A percentile compares a stretch with the other conserved stretches of the same genome.
Conservation (phyloP, 1,139 yeast species). For the Debaryomycetaceae sp. region DNA sequence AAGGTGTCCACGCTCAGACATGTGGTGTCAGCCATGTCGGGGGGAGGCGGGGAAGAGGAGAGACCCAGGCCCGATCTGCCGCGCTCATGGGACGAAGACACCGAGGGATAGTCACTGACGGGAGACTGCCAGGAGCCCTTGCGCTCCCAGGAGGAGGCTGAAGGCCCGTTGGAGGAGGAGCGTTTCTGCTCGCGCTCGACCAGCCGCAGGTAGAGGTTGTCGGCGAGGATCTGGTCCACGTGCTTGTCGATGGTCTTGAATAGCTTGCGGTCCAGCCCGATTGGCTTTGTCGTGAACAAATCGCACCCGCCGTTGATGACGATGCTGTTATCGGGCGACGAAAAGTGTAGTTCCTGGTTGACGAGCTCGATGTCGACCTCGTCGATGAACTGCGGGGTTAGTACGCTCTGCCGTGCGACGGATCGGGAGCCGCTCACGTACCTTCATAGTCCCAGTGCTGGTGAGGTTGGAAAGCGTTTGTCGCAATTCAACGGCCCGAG, state of each 20-base stretch:
- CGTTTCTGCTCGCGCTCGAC: conserved; percentile 31
- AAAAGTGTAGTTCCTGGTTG: conserved; percentile 78
- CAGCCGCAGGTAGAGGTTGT: conserved; percentile 34
- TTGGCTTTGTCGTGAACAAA: conserved; percentile 86
- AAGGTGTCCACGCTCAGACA: conserved; percentile 11
- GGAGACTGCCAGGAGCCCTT: conserved; percentile 4
- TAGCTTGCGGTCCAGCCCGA: conserved; percentile 78
- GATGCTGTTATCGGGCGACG: conserved; percentile 76
- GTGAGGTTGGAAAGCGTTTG: background rate
- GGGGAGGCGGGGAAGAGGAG: conserved; percentile 2
- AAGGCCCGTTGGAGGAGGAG: conserved; percentile 27
- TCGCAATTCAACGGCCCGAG: too few relatives aligned
- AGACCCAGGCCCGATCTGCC: conserved; percentile 3
- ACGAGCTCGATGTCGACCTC: conserved; percentile 84
- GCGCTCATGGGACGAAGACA: conserved; percentile 11
- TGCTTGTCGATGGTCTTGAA: conserved; percentile 83
- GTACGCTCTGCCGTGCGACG: background rate
- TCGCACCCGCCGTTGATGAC: conserved; percentile 80
- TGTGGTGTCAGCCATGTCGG: conserved; percentile 8
- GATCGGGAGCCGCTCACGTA: conserved; percentile 5
- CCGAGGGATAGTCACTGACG: conserved; percentile 17
- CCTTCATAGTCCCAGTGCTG: conserved; percentile 11
- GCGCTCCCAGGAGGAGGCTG: conserved; percentile 15
- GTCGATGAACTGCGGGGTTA: conserved; percentile 61
- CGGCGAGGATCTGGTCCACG: conserved; percentile 55